Evolutionary conservation across 305 asterid genomes (phyloP).

Genomic region (Rubia balearica): DNA sequence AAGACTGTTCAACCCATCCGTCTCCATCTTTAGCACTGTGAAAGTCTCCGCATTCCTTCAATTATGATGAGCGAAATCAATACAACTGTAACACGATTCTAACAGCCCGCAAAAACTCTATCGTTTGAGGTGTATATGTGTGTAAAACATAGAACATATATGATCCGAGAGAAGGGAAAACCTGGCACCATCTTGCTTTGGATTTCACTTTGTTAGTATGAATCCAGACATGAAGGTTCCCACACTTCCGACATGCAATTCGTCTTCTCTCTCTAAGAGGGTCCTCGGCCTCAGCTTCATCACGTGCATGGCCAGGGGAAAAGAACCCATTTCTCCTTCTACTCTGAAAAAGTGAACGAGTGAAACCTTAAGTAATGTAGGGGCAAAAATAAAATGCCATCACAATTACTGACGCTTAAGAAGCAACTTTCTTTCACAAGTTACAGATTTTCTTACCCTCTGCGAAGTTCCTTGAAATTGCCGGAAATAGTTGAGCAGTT

Average conservation of each 20-base stretch:
- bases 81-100: conserved; percentile 8
- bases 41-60: conserved; percentile 84
- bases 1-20: conserved; percentile 96
- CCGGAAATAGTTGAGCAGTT: conserved; percentile 71
- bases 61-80: conserved; percentile 16
- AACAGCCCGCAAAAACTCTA: background rate
- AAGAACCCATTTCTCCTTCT: conserved; percentile 43
- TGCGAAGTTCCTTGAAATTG: conserved; percentile 60
- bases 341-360: conserved; percentile 34
- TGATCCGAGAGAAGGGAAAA: conserved; percentile 21
- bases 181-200: conserved; percentile 99
- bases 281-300: conserved; percentile 52
- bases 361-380: background rate
- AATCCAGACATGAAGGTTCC: conserved; percentile 67
- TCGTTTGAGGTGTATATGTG: background rate
- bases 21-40: conserved; percentile 96
- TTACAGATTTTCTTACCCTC: conserved; percentile 38
- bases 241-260: conserved; percentile 87
- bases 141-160: background rate
- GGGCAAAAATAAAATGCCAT: background rate
- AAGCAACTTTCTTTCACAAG: background rate
- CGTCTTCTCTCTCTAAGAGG: conserved; percentile 51
- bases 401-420: background rate
- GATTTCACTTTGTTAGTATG: conserved; percentile 62
- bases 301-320: conserved; percentile 37